Base-by-base conservation (phyloP, 495 filamentous ascomycete species). In the Talaromyces adpressus region DNA sequence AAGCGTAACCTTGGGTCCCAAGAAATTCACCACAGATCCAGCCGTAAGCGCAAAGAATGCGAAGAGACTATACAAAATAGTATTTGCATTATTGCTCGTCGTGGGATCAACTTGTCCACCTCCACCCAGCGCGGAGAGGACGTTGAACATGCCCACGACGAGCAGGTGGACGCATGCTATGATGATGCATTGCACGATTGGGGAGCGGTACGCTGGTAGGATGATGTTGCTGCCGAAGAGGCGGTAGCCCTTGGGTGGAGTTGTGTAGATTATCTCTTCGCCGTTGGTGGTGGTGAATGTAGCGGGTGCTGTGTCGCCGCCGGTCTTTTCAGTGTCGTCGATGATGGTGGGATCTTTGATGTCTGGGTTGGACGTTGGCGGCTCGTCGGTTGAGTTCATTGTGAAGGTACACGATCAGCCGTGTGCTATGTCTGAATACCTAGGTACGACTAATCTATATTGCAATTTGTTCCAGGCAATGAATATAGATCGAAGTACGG, bases 1-100 rank as follows among this genome's bases (percentile, higher is more conserved):
- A 25, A 66, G 61, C 25, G 64, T 66, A n/a, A 66, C 36, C 14
- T 63, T 66, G 6, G 64, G 64, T 9, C 64, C 64, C 5, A 66
- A 39, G 29, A 66, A 66, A 25, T 66, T 66, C 34, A 62, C 62
- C 6, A 66, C 53, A 6, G 64, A 66, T 1, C 64, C 64, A 30
- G 64, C 53, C 6, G 58, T 60, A 27, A 66, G 54, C 2, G 64
- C 25, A 39, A 66, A 63, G 14, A 58, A 61, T 29, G 61, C 62
- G 56, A 66, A 66, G 16, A 66, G 25, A 63, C 64, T 66, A 39
- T 66, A 66, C 16, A 66, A 32, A 11, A 66, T 66, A 16, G 64
- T 63, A 14, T 66, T 66, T 63, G 64, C 64, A 54, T 66, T 66
- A 29, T 66, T 66, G 23, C 64, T 66, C 3, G 64, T 66, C 5